Percentiles rank a stretch among this genome's conserved stretches.
phyloP scores from a whole-genome alignment of 352 stramenopile species.

The Globisporangium emineosum region DNA sequence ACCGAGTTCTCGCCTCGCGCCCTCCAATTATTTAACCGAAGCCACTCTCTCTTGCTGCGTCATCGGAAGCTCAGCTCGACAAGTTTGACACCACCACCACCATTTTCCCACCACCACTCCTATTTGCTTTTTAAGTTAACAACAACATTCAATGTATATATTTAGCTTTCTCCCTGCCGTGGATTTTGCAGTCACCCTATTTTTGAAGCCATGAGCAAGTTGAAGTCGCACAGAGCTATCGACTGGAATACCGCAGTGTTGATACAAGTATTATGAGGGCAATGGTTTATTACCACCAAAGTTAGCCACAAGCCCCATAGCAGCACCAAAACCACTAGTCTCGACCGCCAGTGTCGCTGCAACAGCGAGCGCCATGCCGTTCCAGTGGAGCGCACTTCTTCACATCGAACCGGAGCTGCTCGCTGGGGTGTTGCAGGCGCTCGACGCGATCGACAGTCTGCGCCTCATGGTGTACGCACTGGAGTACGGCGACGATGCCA shows the following conservation, averaged over 20 bases:
- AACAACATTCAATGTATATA: slow-evolving; percentile 1
- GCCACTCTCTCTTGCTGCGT: slow-evolving; percentile 19
- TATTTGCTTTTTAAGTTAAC: slow-evolving; percentile 8
- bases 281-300: too few relatives aligned
- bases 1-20: background rate
- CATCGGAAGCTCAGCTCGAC: slow-evolving; percentile 24
- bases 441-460: background rate
- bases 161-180: background rate
- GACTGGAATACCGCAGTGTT: too few relatives aligned
- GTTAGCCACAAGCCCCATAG: background rate
- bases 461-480: background rate
- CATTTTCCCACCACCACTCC: background rate
- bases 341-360: background rate
- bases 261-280: too few relatives aligned
- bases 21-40: slow-evolving; percentile 11
- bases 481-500: background rate
- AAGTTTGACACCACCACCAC: slow-evolving; percentile 4
- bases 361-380: background rate
- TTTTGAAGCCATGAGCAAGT: too few relatives aligned
- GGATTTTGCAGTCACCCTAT: too few relatives aligned
- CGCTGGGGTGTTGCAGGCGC: background rate
- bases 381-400: background rate
- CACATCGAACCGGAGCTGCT: background rate
- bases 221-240: too few relatives aligned
- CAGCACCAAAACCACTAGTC: background rate